These are phyloP conservation scores for Hebeloma cylindrosporum DNA, from an alignment of 768 basidiomycete genomes.

Conservation along the genomic window DNA sequence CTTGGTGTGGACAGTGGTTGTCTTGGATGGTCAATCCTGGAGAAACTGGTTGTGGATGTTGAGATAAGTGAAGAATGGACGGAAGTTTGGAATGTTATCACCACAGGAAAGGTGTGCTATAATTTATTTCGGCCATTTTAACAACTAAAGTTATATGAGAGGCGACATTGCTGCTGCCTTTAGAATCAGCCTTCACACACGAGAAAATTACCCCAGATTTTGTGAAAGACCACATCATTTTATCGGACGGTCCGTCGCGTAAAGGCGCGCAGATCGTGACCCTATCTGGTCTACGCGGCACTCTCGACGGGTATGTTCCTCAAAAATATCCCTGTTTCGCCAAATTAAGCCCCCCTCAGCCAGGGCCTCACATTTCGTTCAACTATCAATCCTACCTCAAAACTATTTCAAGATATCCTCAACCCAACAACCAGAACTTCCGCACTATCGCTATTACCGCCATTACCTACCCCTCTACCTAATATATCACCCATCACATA, in stretches of 20 bases:
- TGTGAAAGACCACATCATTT: constrained; percentile 78
- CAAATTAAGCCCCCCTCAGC: constrained; percentile 24
- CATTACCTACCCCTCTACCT: constrained; percentile 44
- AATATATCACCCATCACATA: constrained; percentile 38
- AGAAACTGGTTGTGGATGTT: constrained; percentile 56
- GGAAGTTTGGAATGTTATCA: constrained; percentile 65
- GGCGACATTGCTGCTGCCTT: constrained; percentile 81
- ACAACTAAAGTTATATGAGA: constrained; percentile 29
- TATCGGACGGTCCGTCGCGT: constrained; percentile 55
- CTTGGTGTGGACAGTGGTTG: constrained; percentile 64
- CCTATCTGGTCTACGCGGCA: constrained; percentile 81
- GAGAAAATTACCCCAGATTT: constrained; percentile 70
- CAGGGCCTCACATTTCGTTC: constrained; percentile 45
- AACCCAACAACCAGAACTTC: constrained; percentile 33
- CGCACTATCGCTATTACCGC: constrained; percentile 45
- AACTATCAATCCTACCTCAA: constrained; percentile 41
- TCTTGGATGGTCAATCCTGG: constrained; percentile 77
- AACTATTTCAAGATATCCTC: constrained; percentile 39
- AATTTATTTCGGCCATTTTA: not conserved
- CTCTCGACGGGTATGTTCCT: constrained; percentile 54
- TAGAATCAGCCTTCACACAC: constrained; percentile 52
- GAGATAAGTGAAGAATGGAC: constrained; percentile 64
- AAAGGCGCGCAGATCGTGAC: constrained; percentile 62
- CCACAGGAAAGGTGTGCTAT: constrained; percentile 58
- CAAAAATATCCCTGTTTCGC: not conserved